A percentile compares a stretch with the other conserved stretches of the same genome.
Conservation (phyloP, 106 monocot species). For the Iris macrosiphon region DNA sequence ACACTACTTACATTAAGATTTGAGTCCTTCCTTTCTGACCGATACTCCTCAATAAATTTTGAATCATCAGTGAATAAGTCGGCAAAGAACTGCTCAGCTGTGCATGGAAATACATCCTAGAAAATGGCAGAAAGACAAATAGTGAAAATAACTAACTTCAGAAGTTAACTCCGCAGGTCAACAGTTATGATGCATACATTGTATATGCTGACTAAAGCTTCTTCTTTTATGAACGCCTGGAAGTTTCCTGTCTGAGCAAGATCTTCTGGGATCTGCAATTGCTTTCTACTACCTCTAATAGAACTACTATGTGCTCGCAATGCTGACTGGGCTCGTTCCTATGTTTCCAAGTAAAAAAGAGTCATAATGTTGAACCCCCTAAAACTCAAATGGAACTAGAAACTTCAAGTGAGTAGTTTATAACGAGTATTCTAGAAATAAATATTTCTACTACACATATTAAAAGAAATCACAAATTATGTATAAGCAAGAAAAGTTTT, state of each 20-base stretch:
- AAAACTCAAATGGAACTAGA: no score
- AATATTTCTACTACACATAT: no score
- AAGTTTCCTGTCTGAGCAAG: constrained; percentile 34
- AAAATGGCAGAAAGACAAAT: constrained; percentile 1
- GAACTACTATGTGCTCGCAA: constrained; percentile 95
- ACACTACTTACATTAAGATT: constrained; percentile 74
- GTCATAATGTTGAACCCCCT: no score
- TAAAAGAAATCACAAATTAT: no score
- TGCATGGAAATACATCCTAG: constrained; percentile 86
- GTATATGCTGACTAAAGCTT: constrained; percentile 71
- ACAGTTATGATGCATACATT: constrained; percentile 33
- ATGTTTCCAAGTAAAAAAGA: constrained; percentile 8
- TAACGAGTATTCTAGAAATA: no score
- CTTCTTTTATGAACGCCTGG: constrained; percentile 87
- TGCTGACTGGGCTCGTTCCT: constrained; percentile 92
- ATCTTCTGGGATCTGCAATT: constrained; percentile 41
- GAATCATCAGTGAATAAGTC: constrained; percentile 72
- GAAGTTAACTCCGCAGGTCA: background rate
- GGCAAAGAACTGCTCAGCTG: constrained; percentile 79
- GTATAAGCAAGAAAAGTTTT: no score
- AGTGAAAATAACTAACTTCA: background rate
- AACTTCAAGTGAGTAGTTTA: no score
- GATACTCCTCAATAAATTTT: constrained; percentile 67
- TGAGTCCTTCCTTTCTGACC: constrained; percentile 72
- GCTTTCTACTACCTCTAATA: constrained; percentile 36